A percentile compares a stretch with the other conserved stretches of the same genome.
Evolutionary conservation across 106 monocot species (phyloP).

Genomic region (Dendrobium chrysotoxum): DNA sequence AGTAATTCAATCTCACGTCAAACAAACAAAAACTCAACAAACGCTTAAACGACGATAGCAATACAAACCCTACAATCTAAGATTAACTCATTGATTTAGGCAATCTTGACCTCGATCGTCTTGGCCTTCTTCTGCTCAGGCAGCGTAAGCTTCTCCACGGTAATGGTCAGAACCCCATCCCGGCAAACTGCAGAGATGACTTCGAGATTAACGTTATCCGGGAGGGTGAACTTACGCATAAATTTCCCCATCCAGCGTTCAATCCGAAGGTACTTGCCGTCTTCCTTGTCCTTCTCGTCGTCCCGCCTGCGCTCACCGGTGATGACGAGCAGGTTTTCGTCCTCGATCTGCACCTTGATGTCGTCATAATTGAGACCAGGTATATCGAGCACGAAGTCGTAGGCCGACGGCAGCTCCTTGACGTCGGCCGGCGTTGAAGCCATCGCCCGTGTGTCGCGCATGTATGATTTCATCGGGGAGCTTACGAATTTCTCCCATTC

Average conservation of each 20-base stretch:
- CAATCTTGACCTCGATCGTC: slow-evolving; percentile 67
- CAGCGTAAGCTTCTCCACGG: slow-evolving; percentile 64
- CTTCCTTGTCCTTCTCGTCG: slow-evolving; percentile 27
- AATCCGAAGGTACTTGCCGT: slow-evolving; percentile 49
- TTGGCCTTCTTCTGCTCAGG: slow-evolving; percentile 89
- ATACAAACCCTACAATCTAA: neutral
- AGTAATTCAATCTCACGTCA: too few relatives aligned
- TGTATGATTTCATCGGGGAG: slow-evolving; percentile 45
- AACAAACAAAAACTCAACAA: too few relatives aligned
- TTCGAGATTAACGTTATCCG: slow-evolving; percentile 47
- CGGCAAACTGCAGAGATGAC: slow-evolving; percentile 37
- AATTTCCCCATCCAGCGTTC: slow-evolving; percentile 71
- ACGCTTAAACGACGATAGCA: too few relatives aligned
- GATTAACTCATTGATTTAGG: slow-evolving; percentile 10
- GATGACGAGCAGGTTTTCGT: slow-evolving; percentile 35
- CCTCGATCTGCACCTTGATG: slow-evolving; percentile 54
- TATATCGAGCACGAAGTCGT: slow-evolving; percentile 69
- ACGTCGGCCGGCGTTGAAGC: slow-evolving; percentile 71
- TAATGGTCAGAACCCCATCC: slow-evolving; percentile 69
- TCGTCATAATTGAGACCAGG: slow-evolving; percentile 48
- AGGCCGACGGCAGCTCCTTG: slow-evolving; percentile 47
- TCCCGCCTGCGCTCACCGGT: slow-evolving; percentile 35
- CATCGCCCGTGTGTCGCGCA: slow-evolving; percentile 68
- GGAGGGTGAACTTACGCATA: slow-evolving; percentile 61
- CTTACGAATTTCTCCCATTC: slow-evolving; percentile 31